Conservation (phyloP, 306 rosid genomes). For the Acacia acuminata region DNA sequence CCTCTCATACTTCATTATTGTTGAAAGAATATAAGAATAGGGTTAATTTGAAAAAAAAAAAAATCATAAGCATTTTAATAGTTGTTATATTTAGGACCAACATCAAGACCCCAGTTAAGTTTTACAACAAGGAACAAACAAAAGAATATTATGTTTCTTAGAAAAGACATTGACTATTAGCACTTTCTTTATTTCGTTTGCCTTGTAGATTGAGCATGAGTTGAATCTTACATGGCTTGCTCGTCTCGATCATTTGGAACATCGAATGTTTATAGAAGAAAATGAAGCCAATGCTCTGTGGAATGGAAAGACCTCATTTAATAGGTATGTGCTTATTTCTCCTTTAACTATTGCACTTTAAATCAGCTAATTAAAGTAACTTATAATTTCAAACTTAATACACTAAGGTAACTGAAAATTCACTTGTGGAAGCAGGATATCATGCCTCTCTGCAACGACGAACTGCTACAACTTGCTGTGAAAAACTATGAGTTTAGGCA, state of each 20-base stretch:
- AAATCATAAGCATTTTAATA: too few relatives aligned
- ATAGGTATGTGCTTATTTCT: slow-evolving; percentile 27
- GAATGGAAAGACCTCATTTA: slow-evolving; percentile 43
- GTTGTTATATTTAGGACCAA: too few relatives aligned
- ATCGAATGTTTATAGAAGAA: slow-evolving; percentile 55
- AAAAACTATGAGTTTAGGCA: slow-evolving; percentile 42
- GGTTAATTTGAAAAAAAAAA: too few relatives aligned
- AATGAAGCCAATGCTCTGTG: slow-evolving; percentile 40
- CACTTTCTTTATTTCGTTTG: neutral
- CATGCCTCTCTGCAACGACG: slow-evolving; percentile 21
- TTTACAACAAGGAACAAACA: too few relatives aligned
- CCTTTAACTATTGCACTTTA: too few relatives aligned
- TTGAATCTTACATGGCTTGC: slow-evolving; percentile 55
- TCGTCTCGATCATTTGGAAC: slow-evolving; percentile 65
- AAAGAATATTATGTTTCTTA: neutral
- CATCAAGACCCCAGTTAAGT: too few relatives aligned
- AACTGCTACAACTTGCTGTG: slow-evolving; percentile 47
- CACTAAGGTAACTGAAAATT: too few relatives aligned
- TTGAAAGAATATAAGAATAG: too few relatives aligned
- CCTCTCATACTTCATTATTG: too few relatives aligned
- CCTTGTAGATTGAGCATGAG: slow-evolving; percentile 49
- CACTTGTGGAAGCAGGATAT: slow-evolving; percentile 27
- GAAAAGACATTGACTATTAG: neutral
- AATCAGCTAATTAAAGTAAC: too few relatives aligned
- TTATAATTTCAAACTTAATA: too few relatives aligned